Percentiles rank a stretch among this genome's conserved stretches.
These are phyloP conservation scores for Ceratobasidium sp. DNA, from an alignment of 1,284 basidiomycete species.

Conservation along the genomic window DNA sequence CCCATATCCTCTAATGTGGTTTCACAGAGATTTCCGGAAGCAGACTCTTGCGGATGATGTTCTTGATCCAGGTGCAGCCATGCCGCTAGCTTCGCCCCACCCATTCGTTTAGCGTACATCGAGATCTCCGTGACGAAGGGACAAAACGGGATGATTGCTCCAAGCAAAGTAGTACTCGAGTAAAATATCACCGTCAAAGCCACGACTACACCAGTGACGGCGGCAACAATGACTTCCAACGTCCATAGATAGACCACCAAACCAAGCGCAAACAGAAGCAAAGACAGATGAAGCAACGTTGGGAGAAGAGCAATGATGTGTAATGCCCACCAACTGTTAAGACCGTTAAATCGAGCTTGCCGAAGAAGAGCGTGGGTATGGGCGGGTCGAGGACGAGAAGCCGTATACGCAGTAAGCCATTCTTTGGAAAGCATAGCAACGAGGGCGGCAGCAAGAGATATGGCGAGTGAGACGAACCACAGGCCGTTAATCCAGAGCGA, in stretches of 20 bases:
- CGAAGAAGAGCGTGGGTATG: slow-evolving; percentile 33
- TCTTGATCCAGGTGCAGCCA: background rate
- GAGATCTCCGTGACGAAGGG: slow-evolving; percentile 38
- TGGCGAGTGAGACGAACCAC: slow-evolving; percentile 38
- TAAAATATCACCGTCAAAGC: slow-evolving; percentile 34
- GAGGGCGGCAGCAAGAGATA: slow-evolving; percentile 36
- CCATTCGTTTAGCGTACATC: slow-evolving; percentile 12
- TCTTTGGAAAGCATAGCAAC: slow-evolving; percentile 44
- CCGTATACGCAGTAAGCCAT: slow-evolving; percentile 43
- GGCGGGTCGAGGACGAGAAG: slow-evolving; percentile 30
- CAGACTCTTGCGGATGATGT: background rate
- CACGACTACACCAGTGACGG: slow-evolving; percentile 22
- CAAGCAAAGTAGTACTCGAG: slow-evolving; percentile 18
- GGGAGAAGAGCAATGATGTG: slow-evolving; percentile 42
- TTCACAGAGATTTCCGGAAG: background rate
- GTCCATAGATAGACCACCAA: slow-evolving; percentile 41
- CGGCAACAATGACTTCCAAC: slow-evolving; percentile 32
- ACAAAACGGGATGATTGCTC: slow-evolving; percentile 20
- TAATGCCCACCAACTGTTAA: slow-evolving; percentile 38
- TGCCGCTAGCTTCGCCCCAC: slow-evolving; percentile 1
- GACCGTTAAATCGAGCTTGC: slow-evolving; percentile 26
- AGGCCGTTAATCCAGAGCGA: slow-evolving; percentile 43
- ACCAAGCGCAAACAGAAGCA: slow-evolving; percentile 38
- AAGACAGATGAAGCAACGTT: slow-evolving; percentile 39
- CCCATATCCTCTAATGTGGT: slow-evolving; percentile 36